Base-by-base conservation (phyloP, 176 grass and related monocot genomes). In the Oryza longistaminata region DNA sequence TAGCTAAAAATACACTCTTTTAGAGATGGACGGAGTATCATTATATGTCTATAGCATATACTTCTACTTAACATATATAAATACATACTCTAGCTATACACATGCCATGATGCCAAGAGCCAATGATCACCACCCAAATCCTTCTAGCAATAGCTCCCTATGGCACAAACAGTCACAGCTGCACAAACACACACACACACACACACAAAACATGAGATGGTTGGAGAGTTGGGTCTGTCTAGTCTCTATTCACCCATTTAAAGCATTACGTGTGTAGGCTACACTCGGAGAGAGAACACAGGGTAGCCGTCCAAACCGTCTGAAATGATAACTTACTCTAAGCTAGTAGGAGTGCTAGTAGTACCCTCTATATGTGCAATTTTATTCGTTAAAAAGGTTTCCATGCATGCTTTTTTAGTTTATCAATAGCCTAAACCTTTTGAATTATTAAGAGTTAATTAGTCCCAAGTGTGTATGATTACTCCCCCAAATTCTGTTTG, bases 191-290 rank as follows among this genome's bases (percentile, higher is more conserved):
- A 35, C 34, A 31, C 34, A 19, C 7, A 15, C 22, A 85, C n/a
- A 17, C 27, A 27, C n/a, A 92, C 96, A 93, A 98, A 91, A 87
- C 83, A 85, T 73, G 82, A 75, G 70, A 92, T 85, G 69, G 87
- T 90, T 88, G 92, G 83, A 86, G 86, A 76, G 75, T 81, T 83
- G 84, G 87, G 66, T 87, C 53, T 90, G 93, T 90, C 81, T 82
- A 87, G 90, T 99, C 93, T 81, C 88, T 79, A 76, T 84, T 99
- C 96, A 84, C 29, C 86, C 91, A 94, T 96, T 96, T 87, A 98
- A 99, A 94, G 86, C 96, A 88, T 98, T 99, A 93, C 90, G 93
- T 99, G 93, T 88, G 13, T 78, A 55, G 75, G n/a, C 64, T 14
- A 61, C 43, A 66, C 22, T 44, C 17, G 52, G 52, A 75, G 55